Evolutionary conservation across 2,329 filamentous ascomycete genomes (phyloP), one percentile per base, ranked within the genome.

Genomic region (Arthrobotrys iridis): DNA sequence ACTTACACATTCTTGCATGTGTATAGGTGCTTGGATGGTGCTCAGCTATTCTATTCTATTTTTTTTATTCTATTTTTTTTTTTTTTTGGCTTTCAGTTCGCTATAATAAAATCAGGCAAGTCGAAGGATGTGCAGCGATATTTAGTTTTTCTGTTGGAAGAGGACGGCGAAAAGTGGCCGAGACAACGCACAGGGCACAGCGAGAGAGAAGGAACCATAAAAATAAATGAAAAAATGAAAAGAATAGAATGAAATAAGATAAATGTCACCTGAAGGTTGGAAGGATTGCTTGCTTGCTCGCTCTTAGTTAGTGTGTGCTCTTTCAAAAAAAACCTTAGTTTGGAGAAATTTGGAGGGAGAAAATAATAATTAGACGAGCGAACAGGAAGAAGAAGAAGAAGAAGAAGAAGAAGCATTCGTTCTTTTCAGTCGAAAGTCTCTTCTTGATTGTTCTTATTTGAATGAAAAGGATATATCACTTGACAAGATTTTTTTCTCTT

Each of bases 401-500:
- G 24, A 59, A 40, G 18, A 59, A 67, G 50, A 57, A 33, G 20
- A 66, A 10, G 22, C 8, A 18, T 7, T 18, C 7, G 22, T n/a
- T n/a, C n/a, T n/a, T n/a, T n/a, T n/a, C n/a, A n/a, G n/a, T n/a
- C n/a, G n/a, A n/a, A n/a, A n/a, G n/a, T n/a, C n/a, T n/a, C n/a
- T n/a, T n/a, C n/a, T n/a, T n/a, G n/a, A n/a, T n/a, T n/a, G n/a
- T n/a, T n/a, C n/a, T n/a, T n/a, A n/a, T n/a, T n/a, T n/a, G n/a
- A n/a, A n/a, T n/a, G 40, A 26, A 37, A 48, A 11, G 7, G 15
- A 11, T 18, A 35, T 65, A 75, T 67, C 71, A 67, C 71, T 67
- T 75, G 62, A 75, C 63, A 58, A 75, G 58, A 57, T 55, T 74
- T 74, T 64, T 59, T 43, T 57, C 60, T 62, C 46, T 65, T 65